Base-by-base conservation (phyloP, 2,329 filamentous ascomycete species). In the Aspergillus ochraceus region DNA sequence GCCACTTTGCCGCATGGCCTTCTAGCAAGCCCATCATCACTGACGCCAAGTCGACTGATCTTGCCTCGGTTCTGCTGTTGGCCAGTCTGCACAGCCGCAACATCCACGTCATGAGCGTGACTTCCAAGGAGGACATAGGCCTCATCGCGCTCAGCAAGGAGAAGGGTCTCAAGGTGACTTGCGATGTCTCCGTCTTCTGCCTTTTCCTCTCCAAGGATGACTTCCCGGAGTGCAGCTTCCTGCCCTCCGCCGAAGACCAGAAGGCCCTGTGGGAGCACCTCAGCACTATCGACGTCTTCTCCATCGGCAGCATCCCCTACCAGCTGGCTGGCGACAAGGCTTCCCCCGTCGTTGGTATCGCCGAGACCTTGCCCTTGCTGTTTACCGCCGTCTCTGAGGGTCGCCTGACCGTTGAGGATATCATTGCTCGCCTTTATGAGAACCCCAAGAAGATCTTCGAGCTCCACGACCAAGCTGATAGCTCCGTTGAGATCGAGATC, bases 361-460 rank as follows among this genome's bases (percentile, higher is more conserved):
- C 86, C 4, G 90, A 93, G 72, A 84, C 89, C 45, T 80, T 93
- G 58, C 90, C 90, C 46, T 81, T 93, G 30, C 83, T 93, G 57
- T 83, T 93, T 68, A 91, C 89, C 17, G 90, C 90, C 54, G 89
- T 92, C 54, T 81, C 87, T 4, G 89, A 92, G 71, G 89, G 89
- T 62, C 88, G 83, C 69, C 76, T 93, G 68, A 90, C 88, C 3
- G 77, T 92, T 39, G 89, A 92, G 32, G 90, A 93, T 70, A 84
- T 93, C 72, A 88, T 86, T 71, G 72, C 78, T 57, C 86, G 88
- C 47, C 82, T 93, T 51, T 89, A 92, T 72, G 88, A 91, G 71
- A 92, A 92, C 72, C 90, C 90, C 2, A 90, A 89, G 79, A 84
- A 85, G 71, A 92, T 93, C 68, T 93, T 93, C 67, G 90, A 93